Evolutionary conservation across 371 early-diverging fungal species (phyloP), one percentile per base, ranked within the genome.

Genomic region (Mucor irregularis): DNA sequence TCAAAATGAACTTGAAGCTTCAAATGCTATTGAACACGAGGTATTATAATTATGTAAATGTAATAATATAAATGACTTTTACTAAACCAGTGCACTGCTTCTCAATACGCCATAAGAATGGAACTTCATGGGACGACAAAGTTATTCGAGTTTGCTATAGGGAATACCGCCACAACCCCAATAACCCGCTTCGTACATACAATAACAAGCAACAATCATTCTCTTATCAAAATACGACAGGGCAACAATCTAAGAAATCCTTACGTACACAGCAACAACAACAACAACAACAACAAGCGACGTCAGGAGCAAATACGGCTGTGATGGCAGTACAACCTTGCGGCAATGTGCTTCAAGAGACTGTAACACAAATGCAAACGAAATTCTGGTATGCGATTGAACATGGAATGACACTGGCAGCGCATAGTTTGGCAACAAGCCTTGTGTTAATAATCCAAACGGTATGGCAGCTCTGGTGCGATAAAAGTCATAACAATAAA

Each of bases 11-110:
- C 55, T 60, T 1, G 62, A 78, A 22, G 82, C 89, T 0, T 49
- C 64, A 14, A 21, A 56, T 5, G 90, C 90, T 1, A 84, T 90
- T 58, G 77, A 77, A 8, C 44, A 64, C 0, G 84, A 88, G 70
- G 89, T 85, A 33, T 29, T 9, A 2, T n/a, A 43, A 26, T 24
- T 3, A 17, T 51, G 21, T n/a, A 7, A 45, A 17, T 43, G 31
- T 29, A n/a, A 26, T 48, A 4, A 11, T 17, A 26, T 30, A 26
- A 43, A 16, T 39, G n/a, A 21, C 21, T n/a, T n/a, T n/a, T n/a
- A n/a, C n/a, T n/a, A n/a, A 39, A 16, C 4, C 37, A n/a, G 37
- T 19, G 1, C 21, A 39, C 4, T n/a, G n/a, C n/a, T n/a, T n/a
- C n/a, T n/a, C n/a, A n/a, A n/a, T n/a, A n/a, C n/a, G n/a, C n/a